Evolutionary conservation across 805 yeast genomes (phyloP).

Genomic region (Zygoascus tannicola): DNA sequence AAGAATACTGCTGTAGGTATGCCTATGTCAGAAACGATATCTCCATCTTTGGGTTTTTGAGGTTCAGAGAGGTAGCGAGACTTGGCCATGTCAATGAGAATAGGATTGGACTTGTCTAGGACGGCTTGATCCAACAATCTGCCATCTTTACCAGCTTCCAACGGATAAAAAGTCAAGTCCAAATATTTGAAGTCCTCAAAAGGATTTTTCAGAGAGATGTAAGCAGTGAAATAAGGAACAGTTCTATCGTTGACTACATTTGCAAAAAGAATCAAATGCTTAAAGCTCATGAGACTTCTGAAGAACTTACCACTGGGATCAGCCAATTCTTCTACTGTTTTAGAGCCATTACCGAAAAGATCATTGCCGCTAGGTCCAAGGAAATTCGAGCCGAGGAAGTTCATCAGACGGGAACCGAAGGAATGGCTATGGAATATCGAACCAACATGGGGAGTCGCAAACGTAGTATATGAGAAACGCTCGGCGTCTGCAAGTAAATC

Average conservation of each 20-base stretch:
- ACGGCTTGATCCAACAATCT: slow-evolving; percentile 1
- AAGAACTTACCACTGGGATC: slow-evolving; percentile 40
- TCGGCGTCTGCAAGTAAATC: slow-evolving; percentile 46
- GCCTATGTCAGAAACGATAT: neutral
- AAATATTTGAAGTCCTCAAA: slow-evolving; percentile 47
- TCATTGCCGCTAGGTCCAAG: slow-evolving; percentile 68
- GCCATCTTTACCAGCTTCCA: slow-evolving; percentile 1
- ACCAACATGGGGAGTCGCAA: slow-evolving; percentile 77
- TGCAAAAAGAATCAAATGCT: slow-evolving; percentile 52
- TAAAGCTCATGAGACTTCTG: slow-evolving; percentile 49
- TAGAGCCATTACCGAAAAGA: slow-evolving; percentile 46
- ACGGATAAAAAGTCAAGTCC: slow-evolving; percentile 29
- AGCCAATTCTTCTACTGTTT: slow-evolving; percentile 43
- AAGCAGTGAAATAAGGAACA: slow-evolving; percentile 80
- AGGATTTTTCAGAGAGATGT: slow-evolving; percentile 63
- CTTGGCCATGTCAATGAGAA: slow-evolving; percentile 19
- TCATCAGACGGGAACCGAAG: slow-evolving; percentile 31
- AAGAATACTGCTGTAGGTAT: neutral
- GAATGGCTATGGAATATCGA: slow-evolving; percentile 38
- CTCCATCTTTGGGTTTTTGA: neutral
- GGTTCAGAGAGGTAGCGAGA: slow-evolving; percentile 11
- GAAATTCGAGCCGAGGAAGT: slow-evolving; percentile 44
- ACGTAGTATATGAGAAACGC: slow-evolving; percentile 56
- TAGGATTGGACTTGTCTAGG: slow-evolving; percentile 2
- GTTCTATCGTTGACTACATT: slow-evolving; percentile 77